phyloP scores from a whole-genome alignment of 768 basidiomycete genomes.

The Termitomyces sp. region DNA sequence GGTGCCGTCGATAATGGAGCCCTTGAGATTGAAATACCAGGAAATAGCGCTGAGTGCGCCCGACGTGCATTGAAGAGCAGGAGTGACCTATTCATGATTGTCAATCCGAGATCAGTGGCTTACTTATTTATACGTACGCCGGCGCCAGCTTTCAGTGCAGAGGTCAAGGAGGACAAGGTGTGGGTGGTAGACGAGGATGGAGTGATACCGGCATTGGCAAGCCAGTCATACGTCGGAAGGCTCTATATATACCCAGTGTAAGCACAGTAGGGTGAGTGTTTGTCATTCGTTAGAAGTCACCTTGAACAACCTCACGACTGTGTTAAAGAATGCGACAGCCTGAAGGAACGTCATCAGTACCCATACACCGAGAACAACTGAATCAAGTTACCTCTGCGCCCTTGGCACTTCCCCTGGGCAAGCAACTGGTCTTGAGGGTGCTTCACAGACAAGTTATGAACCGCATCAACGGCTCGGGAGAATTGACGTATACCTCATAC shows the following conservation, averaged over 20 bases:
- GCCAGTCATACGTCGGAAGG: slow-evolving; percentile 74
- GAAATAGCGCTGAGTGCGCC: slow-evolving; percentile 36
- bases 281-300: slow-evolving; percentile 22
- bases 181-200: slow-evolving; percentile 59
- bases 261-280: slow-evolving; percentile 24
- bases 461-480: neutral
- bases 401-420: slow-evolving; percentile 53
- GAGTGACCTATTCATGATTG: slow-evolving; percentile 36
- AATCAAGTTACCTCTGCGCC: slow-evolving; percentile 53
- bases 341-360: slow-evolving; percentile 18
- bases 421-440: slow-evolving; percentile 55
- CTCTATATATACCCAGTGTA: slow-evolving; percentile 7
- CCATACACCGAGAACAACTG: neutral
- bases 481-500: slow-evolving; percentile 35
- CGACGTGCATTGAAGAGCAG: slow-evolving; percentile 30
- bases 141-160: slow-evolving; percentile 52
- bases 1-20: slow-evolving; percentile 63
- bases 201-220: slow-evolving; percentile 67
- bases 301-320: slow-evolving; percentile 57
- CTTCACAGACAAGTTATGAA: slow-evolving; percentile 29
- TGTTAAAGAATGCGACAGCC: slow-evolving; percentile 67
- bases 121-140: slow-evolving; percentile 32
- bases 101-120: neutral
- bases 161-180: slow-evolving; percentile 47
- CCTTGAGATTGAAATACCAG: slow-evolving; percentile 64